phyloP scores from a whole-genome alignment of 2,329 filamentous ascomycete species.

The Colletotrichum tanaceti region DNA sequence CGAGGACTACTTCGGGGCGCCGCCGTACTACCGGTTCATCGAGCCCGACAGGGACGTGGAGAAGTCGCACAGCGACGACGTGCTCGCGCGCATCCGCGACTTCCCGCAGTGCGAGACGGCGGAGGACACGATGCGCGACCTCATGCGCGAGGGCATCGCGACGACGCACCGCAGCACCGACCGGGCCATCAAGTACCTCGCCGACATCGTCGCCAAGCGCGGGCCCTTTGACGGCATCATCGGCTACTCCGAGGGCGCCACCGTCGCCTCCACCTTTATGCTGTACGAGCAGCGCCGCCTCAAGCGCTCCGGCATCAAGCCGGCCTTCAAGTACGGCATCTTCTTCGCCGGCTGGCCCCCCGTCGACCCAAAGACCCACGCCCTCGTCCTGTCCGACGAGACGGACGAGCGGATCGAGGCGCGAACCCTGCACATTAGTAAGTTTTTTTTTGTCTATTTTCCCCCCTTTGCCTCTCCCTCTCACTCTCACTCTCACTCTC shows the following conservation, averaged over 20 bases:
- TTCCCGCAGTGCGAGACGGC: constrained; percentile 64
- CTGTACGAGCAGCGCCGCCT: constrained; percentile 60
- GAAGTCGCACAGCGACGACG: constrained; percentile 56
- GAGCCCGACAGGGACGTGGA: constrained; percentile 60
- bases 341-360: constrained; percentile 68
- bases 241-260: constrained; percentile 71
- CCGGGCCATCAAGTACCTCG: constrained; percentile 55
- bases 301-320: constrained; percentile 42
- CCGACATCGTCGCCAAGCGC: constrained; percentile 58
- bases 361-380: constrained; percentile 55
- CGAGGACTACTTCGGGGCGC: constrained; percentile 67
- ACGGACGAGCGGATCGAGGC: constrained; percentile 62
- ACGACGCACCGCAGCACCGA: constrained; percentile 54
- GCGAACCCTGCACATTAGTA: constrained; percentile 64
- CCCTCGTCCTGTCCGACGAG: constrained; percentile 62
- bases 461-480: too few species aligned
- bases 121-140: constrained; percentile 66
- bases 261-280: constrained; percentile 64
- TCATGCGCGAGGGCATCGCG: constrained; percentile 56
- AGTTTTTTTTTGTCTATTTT: too few species aligned
- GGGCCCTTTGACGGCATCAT: constrained; percentile 65
- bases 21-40: constrained; percentile 68
- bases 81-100: constrained; percentile 64
- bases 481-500: too few species aligned
- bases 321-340: constrained; percentile 59